Evolutionary conservation across 495 filamentous ascomycete species (phyloP).

Genomic region (Daldinia loculata): DNA sequence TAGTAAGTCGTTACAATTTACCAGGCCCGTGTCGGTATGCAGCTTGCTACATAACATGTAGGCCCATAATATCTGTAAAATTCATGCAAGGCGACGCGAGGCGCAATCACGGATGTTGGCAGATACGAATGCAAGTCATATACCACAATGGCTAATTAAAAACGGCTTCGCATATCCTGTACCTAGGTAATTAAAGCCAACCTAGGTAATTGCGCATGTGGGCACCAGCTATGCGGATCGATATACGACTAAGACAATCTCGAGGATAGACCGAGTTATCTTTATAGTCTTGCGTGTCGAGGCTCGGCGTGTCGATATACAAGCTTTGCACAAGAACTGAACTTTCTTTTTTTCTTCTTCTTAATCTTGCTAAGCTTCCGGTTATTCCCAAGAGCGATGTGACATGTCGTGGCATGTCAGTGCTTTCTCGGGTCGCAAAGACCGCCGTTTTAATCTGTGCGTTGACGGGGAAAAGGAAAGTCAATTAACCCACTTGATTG

Average conservation of each 20-base stretch:
- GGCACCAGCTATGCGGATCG: background rate
- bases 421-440: background rate
- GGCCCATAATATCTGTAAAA: background rate
- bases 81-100: background rate
- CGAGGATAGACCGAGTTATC: background rate
- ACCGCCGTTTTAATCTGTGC: background rate
- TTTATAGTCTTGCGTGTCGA: background rate
- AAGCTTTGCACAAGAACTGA: background rate
- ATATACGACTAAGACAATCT: background rate
- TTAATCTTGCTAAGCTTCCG: background rate
- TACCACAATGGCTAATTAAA: background rate
- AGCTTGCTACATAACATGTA: background rate
- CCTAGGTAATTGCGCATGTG: background rate
- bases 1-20: background rate
- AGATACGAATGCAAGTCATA: slow-evolving; percentile 11
- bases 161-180: background rate
- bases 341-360: background rate
- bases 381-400: background rate
- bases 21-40: no score
- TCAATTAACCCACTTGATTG: background rate
- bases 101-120: slow-evolving; percentile 1
- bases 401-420: background rate
- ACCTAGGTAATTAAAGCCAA: background rate
- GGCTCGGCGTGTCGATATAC: background rate
- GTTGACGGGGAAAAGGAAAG: background rate